Evolutionary conservation across 225 moss, liverwort and hornwort genomes (phyloP).

Genomic region (Polytrichum formosum): DNA sequence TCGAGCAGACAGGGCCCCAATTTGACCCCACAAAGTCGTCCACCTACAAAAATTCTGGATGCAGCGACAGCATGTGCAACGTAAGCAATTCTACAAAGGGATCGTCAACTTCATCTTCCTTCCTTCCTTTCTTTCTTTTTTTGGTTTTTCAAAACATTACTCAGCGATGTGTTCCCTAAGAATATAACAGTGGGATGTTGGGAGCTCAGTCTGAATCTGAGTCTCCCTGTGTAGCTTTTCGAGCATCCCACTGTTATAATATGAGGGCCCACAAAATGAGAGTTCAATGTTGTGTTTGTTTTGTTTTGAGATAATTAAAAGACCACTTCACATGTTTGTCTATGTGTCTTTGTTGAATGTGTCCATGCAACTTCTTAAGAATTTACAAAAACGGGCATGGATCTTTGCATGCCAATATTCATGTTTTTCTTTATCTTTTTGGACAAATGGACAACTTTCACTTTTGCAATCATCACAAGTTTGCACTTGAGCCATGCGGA

Average conservation of each 20-base stretch:
- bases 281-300: not conserved
- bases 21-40: slow-evolving; percentile 27
- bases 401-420: no score
- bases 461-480: no score
- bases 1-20: slow-evolving; percentile 33
- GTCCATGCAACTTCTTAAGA: not conserved
- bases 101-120: no score
- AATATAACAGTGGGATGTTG: no score
- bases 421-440: no score
- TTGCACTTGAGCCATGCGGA: no score
- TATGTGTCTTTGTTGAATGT: not conserved
- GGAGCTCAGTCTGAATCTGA: no score
- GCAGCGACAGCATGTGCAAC: slow-evolving; percentile 32
- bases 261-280: no score
- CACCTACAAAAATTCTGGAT: slow-evolving; percentile 18
- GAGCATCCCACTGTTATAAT: no score
- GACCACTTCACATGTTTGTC: not conserved
- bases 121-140: not conserved
- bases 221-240: no score
- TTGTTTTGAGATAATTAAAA: not conserved
- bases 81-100: not conserved
- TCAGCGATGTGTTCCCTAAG: no score
- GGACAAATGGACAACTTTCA: no score
- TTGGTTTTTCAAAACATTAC: not conserved
- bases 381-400: not conserved